Percentiles rank a stretch among this genome's conserved stretches.
These are phyloP conservation scores for Physcia stellaris DNA, from an alignment of 495 filamentous ascomycete species.

Conservation along the genomic window DNA sequence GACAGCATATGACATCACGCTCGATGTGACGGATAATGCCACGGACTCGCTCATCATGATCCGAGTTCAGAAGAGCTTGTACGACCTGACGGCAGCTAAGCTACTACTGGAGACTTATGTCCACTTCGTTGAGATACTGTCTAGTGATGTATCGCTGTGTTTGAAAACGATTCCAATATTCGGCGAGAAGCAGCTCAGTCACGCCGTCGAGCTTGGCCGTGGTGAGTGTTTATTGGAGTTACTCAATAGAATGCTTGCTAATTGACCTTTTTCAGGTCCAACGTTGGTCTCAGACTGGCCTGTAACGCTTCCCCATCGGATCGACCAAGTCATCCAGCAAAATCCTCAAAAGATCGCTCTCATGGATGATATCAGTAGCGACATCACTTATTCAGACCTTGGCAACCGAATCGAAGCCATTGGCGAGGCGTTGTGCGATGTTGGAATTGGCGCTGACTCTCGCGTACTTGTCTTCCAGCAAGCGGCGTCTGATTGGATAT, in stretches of 20 bases:
- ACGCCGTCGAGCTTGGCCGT: constrained; percentile 3
- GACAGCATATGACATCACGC: constrained; percentile 17
- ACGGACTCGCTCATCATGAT: neutral
- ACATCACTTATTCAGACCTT: constrained; percentile 10
- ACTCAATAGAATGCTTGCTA: constrained; percentile 3
- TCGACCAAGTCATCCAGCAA: constrained; percentile 2
- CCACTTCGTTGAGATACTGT: constrained; percentile 1
- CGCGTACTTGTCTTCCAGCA: constrained; percentile 8
- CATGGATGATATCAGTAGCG: constrained; percentile 8
- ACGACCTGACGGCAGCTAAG: neutral
- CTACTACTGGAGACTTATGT: constrained; percentile 7
- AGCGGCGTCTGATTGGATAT: constrained; percentile 29
- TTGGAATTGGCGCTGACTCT: constrained; percentile 5
- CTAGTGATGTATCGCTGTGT: neutral
- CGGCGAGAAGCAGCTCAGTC: constrained; percentile 2
- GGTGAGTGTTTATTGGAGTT: constrained; percentile 8
- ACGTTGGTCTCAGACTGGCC: constrained; percentile 8
- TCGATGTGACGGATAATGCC: constrained; percentile 13
- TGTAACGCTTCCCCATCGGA: constrained; percentile 7
- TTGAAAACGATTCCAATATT: constrained; percentile 1
- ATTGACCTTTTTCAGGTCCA: constrained; percentile 12
- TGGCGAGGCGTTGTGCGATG: constrained; percentile 5
- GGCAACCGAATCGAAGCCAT: constrained; percentile 8
- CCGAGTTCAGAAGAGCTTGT: constrained; percentile 2
- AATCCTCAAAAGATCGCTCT: constrained; percentile 8